A percentile compares a stretch with the other conserved stretches of the same genome.
These are phyloP conservation scores for Polychytrium aggregatum DNA, from an alignment of 192 early-diverging fungal species.

Conservation along the genomic window DNA sequence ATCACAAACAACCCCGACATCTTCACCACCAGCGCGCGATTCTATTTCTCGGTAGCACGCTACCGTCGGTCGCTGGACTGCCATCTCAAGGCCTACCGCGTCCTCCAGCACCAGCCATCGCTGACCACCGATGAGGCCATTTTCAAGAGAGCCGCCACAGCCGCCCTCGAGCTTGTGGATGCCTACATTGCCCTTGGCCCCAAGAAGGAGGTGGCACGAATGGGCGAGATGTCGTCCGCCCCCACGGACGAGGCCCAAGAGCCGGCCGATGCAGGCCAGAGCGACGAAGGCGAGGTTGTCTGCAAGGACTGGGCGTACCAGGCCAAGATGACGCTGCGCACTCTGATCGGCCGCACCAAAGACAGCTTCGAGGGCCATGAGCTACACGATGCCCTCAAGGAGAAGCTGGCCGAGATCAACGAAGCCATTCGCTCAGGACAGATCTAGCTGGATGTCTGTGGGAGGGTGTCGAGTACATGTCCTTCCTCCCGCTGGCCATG, in stretches of 20 bases:
- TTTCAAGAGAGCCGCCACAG: slow-evolving; percentile 62
- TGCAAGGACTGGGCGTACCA: slow-evolving; percentile 88
- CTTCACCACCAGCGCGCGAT: slow-evolving; percentile 66
- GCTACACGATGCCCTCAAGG: too few species aligned
- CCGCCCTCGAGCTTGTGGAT: slow-evolving; percentile 62
- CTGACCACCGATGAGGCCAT: slow-evolving; percentile 54
- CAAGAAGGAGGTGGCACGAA: slow-evolving; percentile 13
- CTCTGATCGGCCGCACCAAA: slow-evolving; percentile 73
- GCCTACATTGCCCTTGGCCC: slow-evolving; percentile 68
- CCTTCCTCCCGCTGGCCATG: too few species aligned
- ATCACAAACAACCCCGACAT: slow-evolving; percentile 62
- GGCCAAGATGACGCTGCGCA: slow-evolving; percentile 65
- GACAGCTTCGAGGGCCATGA: neutral
- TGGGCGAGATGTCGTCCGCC: too few species aligned
- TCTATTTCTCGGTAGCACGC: slow-evolving; percentile 55
- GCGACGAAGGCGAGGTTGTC: slow-evolving; percentile 27
- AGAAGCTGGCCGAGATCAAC: too few species aligned
- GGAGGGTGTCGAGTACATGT: too few species aligned
- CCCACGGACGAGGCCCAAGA: slow-evolving; percentile 24
- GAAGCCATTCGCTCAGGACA: too few species aligned
- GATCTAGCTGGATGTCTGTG: too few species aligned
- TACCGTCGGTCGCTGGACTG: slow-evolving; percentile 65
- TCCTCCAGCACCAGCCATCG: slow-evolving; percentile 62
- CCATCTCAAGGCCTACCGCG: slow-evolving; percentile 74
- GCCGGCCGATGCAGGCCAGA: slow-evolving; percentile 4